Percentiles rank a stretch among this genome's conserved stretches.
These are phyloP conservation scores for Mallotus repandus DNA, from an alignment of 441 rosid species.

Conservation along the genomic window DNA sequence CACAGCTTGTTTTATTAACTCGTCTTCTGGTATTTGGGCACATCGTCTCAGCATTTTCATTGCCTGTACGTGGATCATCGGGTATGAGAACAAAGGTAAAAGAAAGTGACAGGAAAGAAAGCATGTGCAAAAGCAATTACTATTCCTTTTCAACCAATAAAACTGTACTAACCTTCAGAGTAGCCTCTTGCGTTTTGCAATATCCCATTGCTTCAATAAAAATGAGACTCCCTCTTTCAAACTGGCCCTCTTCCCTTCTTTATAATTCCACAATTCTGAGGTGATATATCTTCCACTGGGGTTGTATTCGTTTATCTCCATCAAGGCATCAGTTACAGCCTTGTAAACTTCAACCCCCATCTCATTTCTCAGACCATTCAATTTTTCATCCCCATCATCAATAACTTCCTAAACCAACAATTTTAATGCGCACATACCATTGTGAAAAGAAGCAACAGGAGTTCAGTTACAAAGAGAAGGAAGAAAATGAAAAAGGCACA, in stretches of 20 bases:
- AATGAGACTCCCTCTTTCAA: conserved; percentile 59
- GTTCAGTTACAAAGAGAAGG: too few species aligned
- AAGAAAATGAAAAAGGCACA: too few species aligned
- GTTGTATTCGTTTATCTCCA: conserved; percentile 79
- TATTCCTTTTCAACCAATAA: not conserved
- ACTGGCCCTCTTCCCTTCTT: conserved; percentile 59
- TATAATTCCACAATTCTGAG: conserved; percentile 79
- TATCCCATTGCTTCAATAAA: conserved; percentile 56
- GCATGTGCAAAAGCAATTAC: not conserved
- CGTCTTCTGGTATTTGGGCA: not conserved
- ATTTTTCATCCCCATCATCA: conserved; percentile 61
- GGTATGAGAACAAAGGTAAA: not conserved
- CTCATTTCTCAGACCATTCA: conserved; percentile 55
- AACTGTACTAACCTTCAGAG: conserved; percentile 20
- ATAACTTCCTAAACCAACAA: conserved; percentile 57
- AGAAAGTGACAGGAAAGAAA: not conserved
- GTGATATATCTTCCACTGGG: conserved; percentile 85
- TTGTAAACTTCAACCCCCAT: conserved; percentile 58
- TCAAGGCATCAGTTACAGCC: conserved; percentile 61
- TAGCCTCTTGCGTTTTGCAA: conserved; percentile 38
- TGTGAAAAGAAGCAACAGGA: conserved; percentile 7
- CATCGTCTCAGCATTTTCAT: not conserved
- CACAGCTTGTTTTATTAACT: not conserved
- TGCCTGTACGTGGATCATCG: not conserved
- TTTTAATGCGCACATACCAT: conserved; percentile 14